phyloP scores from a whole-genome alignment of 2,329 filamentous ascomycete species.

The Teratosphaeria pseudoeucalypti region DNA sequence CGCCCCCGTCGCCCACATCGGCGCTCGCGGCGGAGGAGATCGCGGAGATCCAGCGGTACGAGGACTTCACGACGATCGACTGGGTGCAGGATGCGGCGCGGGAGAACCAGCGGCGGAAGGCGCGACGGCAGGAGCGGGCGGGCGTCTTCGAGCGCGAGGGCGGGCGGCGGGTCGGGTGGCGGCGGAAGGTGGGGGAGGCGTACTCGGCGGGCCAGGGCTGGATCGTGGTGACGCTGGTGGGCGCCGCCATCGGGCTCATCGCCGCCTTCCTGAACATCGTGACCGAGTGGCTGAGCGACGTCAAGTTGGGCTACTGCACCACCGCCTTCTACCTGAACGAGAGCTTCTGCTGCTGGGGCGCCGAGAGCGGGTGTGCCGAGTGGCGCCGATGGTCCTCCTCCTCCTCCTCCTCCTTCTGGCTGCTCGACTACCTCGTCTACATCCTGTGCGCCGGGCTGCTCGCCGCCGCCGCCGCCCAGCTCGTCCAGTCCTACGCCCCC shows the following conservation, averaged over 20 bases:
- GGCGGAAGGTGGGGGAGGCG: constrained; percentile 67
- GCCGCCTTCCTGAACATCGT: constrained; percentile 89
- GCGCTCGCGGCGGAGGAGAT: constrained; percentile 86
- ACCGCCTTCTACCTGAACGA: constrained; percentile 97
- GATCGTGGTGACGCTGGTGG: constrained; percentile 92
- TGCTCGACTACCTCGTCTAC: constrained; percentile 79
- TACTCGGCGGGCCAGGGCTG: constrained; percentile 96
- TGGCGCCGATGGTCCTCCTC: constrained; percentile 75
- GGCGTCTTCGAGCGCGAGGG: constrained; percentile 60
- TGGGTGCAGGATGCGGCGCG: constrained; percentile 97
- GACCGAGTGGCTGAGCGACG: constrained; percentile 92
- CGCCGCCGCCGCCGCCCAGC: constrained; percentile 66
- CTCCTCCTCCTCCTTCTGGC: constrained; percentile 51
- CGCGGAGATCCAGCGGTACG: constrained; percentile 94
- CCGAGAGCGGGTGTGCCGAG: constrained; percentile 75
- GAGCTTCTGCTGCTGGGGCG: constrained; percentile 84
- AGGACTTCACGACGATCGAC: constrained; percentile 96
- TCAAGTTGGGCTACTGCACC: constrained; percentile 91
- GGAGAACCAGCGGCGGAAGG: constrained; percentile 72
- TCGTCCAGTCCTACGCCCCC: constrained; percentile 86
- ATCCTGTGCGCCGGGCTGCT: constrained; percentile 69
- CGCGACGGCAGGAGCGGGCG: constrained; percentile 60
- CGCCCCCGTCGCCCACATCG: constrained; percentile 45
- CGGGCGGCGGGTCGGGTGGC: constrained; percentile 56
- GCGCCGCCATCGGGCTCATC: constrained; percentile 84